These are phyloP conservation scores for Fusarium keratoplasticum DNA, from an alignment of 2,329 filamentous ascomycete genomes.

Conservation along the genomic window DNA sequence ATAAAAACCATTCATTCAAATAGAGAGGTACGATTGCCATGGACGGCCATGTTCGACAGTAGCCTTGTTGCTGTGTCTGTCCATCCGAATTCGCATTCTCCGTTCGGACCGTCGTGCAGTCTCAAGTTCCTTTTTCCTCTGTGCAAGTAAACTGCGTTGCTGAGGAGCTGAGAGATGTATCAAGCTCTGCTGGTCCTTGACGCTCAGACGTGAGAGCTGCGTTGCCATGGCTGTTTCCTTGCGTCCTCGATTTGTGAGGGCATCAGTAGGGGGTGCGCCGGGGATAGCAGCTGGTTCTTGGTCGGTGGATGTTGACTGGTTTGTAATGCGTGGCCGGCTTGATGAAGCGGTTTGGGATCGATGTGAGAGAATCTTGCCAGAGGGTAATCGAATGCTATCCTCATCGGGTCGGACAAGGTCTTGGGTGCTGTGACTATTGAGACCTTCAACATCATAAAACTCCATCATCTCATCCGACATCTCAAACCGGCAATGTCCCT, in stretches of 20 bases:
- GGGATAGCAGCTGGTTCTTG: not conserved
- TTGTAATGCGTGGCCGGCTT: not conserved
- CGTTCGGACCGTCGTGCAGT: slow-evolving; percentile 4
- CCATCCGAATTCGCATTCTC: slow-evolving; percentile 14
- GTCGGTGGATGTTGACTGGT: not conserved
- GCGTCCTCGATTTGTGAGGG: slow-evolving; percentile 10
- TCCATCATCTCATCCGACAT: slow-evolving; percentile 53
- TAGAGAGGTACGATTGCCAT: not conserved
- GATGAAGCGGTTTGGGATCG: not conserved
- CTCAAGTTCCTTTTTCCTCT: slow-evolving; percentile 31
- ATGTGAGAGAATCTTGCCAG: slow-evolving; percentile 4
- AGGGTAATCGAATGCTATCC: not conserved
- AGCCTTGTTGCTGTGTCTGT: slow-evolving; percentile 26
- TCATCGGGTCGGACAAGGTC: not conserved
- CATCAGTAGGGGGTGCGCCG: fast-evolving
- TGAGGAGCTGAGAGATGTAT: slow-evolving; percentile 28
- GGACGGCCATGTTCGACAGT: slow-evolving; percentile 18
- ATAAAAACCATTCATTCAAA: not conserved
- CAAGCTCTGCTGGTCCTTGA: slow-evolving; percentile 34
- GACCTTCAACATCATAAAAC: slow-evolving; percentile 42
- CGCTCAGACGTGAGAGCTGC: slow-evolving; percentile 16
- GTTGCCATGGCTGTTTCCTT: slow-evolving; percentile 19
- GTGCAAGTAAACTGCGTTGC: slow-evolving; percentile 23
- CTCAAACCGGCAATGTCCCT: slow-evolving; percentile 61
- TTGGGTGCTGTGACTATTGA: not conserved